Evolutionary conservation across 2,329 filamentous ascomycete species (phyloP), one percentile per base, ranked within the genome.

Genomic region (Alternaria arborescens): DNA sequence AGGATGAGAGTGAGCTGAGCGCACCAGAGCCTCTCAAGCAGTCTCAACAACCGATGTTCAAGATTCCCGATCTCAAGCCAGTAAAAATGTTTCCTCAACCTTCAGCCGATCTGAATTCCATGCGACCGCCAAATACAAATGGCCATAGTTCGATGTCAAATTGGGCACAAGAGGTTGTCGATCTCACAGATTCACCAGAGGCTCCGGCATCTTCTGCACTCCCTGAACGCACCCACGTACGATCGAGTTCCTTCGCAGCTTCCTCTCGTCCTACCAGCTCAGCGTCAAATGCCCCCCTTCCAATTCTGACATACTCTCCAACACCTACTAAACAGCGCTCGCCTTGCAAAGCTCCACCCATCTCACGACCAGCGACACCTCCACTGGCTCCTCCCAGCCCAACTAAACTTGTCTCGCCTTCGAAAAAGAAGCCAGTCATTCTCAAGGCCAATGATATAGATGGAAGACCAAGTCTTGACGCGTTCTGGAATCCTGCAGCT

Each of bases 401-500:
- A 0, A 67, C 70, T 3, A 77, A 77, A 56, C 74, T 79, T 14
- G 71, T 74, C 14, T 79, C 77, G 10, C 77, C 77, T 1, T 77
- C 76, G 0, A 79, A 79, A 56, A 77, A 69, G 56, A 74, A 72
- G 43, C 61, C 61, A 12, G 61, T 62, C 1, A 76, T 79, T 26
- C 75, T 76, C 3, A 67, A 71, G 34, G 71, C 70, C 3, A 62
- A 69, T 1, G 65, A 71, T 41, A 61, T 77, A 38, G 62, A 65
- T 32, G 60, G 59, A 30, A 69, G 75, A 32, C 76, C 76, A 14
- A 79, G 77, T 34, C 66, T 79, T 5, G 77, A 79, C 46, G 75
- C 76, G 1, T 80, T 80, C 61, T 80, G 78, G 78, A 68, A 71
- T 28, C 69, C 73, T 30, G 72, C 73, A 43, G 69, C 73, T 20